Evolutionary conservation across 108 stramenopile genomes (phyloP).

Genomic region (Craspedostauros australis): DNA sequence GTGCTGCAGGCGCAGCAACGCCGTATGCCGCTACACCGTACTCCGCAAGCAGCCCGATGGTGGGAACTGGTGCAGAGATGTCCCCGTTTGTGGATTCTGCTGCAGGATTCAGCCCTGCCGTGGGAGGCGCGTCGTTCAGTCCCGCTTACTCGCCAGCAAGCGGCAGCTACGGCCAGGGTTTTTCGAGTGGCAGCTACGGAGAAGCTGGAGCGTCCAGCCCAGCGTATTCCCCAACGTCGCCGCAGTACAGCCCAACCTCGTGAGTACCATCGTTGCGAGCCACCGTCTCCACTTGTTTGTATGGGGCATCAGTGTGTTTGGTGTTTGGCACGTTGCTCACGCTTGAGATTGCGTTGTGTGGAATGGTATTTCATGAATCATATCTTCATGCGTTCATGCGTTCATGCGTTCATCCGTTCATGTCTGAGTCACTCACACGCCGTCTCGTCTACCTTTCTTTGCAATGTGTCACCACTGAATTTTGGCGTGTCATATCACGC

Average conservation of each 20-base stretch:
- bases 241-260: conserved; percentile 55
- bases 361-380: not conserved
- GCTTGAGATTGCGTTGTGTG: not conserved
- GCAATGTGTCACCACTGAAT: conserved; percentile 56
- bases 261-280: conserved; percentile 54
- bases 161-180: conserved; percentile 52
- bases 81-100: conserved; percentile 60
- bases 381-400: conserved; percentile 2
- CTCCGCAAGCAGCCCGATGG: conserved; percentile 62
- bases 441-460: conserved; percentile 46
- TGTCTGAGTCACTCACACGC: conserved; percentile 62
- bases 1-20: conserved; percentile 55
- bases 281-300: conserved; percentile 58
- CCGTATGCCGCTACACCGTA: conserved; percentile 69
- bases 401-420: conserved; percentile 26
- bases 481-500: conserved; percentile 76
- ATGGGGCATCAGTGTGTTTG: conserved; percentile 44
- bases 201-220: conserved; percentile 29
- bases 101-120: conserved; percentile 76
- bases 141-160: conserved; percentile 74
- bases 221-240: conserved; percentile 68
- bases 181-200: conserved; percentile 78
- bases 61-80: conserved; percentile 51
- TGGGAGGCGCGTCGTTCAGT: conserved; percentile 68
- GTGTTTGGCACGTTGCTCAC: conserved; percentile 51